These are phyloP conservation scores for Ceratonia siliqua DNA, from an alignment of 306 rosid genomes.

Conservation along the genomic window DNA sequence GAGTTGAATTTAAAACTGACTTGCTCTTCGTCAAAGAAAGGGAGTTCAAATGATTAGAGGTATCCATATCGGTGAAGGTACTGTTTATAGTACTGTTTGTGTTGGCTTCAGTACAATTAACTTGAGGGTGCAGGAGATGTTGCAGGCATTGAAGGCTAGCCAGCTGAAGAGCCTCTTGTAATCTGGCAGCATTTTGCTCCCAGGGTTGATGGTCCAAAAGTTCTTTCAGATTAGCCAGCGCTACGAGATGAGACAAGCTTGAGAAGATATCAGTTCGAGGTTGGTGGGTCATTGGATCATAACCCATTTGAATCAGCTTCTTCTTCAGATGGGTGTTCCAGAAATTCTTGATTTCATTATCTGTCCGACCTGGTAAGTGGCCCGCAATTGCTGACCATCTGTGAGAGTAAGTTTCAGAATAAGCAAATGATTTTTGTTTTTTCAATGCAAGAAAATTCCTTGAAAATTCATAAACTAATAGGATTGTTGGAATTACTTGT, in stretches of 20 bases:
- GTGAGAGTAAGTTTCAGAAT: background rate
- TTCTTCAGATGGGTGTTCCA: slow-evolving; percentile 45
- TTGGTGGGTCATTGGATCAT: slow-evolving; percentile 43
- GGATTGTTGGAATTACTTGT: slow-evolving; percentile 35
- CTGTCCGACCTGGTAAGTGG: slow-evolving; percentile 41
- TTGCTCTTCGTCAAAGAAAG: slow-evolving; percentile 39
- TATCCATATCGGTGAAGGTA: slow-evolving; percentile 39
- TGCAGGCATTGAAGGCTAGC: slow-evolving; percentile 58
- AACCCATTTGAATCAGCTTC: slow-evolving; percentile 48
- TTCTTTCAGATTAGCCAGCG: slow-evolving; percentile 67
- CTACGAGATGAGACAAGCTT: slow-evolving; percentile 63
- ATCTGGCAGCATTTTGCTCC: slow-evolving; percentile 54
- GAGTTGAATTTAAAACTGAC: background rate
- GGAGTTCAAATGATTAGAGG: slow-evolving; percentile 39
- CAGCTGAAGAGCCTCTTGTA: slow-evolving; percentile 60
- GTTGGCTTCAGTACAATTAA: background rate
- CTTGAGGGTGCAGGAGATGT: slow-evolving; percentile 51
- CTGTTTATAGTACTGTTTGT: background rate
- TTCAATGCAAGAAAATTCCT: background rate
- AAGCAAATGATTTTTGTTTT: background rate
- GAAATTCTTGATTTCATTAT: slow-evolving; percentile 42
- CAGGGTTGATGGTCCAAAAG: slow-evolving; percentile 44
- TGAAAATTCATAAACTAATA: background rate
- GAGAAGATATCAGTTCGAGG: slow-evolving; percentile 65
- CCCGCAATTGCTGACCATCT: slow-evolving; percentile 46